Conservation (phyloP, 2,329 filamentous ascomycete genomes). For the Helicocarpus griseus region DNA sequence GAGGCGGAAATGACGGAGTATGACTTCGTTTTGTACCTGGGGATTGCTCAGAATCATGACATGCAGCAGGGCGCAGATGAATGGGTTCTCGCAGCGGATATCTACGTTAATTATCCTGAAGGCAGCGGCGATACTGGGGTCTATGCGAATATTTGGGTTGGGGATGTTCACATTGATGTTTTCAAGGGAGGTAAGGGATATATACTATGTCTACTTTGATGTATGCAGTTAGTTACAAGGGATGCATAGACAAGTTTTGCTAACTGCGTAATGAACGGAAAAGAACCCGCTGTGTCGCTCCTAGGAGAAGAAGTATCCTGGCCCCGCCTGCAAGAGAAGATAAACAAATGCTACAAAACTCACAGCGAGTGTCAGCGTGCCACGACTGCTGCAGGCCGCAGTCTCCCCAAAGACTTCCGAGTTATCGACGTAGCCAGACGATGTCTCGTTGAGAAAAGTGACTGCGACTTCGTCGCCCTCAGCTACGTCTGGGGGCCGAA, state of each 20-base stretch:
- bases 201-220: too few relatives aligned
- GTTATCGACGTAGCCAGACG: background rate
- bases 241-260: background rate
- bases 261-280: background rate
- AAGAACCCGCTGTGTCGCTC: background rate
- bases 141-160: constrained; percentile 1
- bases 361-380: background rate
- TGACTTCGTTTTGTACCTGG: background rate
- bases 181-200: background rate
- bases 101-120: constrained; percentile 1
- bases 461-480: background rate
- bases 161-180: background rate
- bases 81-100: background rate
- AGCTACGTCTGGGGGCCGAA: background rate
- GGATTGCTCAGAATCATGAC: background rate
- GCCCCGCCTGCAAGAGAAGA: background rate
- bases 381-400: background rate
- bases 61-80: background rate
- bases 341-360: background rate
- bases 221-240: too few relatives aligned
- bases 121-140: too few relatives aligned
- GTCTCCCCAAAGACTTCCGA: background rate
- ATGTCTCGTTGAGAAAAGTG: background rate
- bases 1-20: background rate
- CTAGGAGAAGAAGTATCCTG: background rate